Percentiles rank a stretch among this genome's conserved stretches.
These are phyloP conservation scores for Pythium aquatile DNA, from an alignment of 352 stramenopile species.

Conservation along the genomic window DNA sequence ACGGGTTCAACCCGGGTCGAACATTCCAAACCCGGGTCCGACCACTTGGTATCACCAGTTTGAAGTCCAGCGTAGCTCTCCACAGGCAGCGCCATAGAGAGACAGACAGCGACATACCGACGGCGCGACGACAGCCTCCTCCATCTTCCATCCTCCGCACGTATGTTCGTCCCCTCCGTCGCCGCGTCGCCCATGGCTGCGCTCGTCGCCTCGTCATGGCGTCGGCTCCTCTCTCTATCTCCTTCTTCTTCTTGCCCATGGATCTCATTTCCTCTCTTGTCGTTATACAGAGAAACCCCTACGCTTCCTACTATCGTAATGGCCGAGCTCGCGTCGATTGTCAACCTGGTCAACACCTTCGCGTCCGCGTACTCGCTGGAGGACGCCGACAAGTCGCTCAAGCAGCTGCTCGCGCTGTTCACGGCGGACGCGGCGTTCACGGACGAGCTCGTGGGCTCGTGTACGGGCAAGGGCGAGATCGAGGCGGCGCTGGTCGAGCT, in stretches of 20 bases:
- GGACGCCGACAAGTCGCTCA: conserved; percentile 64
- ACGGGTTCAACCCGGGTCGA: background rate
- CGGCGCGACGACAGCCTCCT: background rate
- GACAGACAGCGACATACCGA: background rate
- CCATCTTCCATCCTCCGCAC: background rate
- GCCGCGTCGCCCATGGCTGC: background rate
- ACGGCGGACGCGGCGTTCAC: conserved; percentile 67
- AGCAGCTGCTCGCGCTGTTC: conserved; percentile 71
- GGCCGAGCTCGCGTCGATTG: conserved; percentile 69
- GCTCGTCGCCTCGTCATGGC: conserved; percentile 9
- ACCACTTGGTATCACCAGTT: background rate
- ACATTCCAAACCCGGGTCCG: background rate
- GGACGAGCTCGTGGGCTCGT: conserved; percentile 72
- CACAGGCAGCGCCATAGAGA: conserved; percentile 4
- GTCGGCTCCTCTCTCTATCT: background rate
- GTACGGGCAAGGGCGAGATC: conserved; percentile 65
- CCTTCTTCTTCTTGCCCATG: background rate
- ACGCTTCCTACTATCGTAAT: conserved; percentile 28
- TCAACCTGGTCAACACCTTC: conserved; percentile 86
- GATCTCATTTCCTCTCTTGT: conserved; percentile 20
- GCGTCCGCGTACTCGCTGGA: conserved; percentile 77
- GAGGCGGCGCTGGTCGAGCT: conserved; percentile 69
- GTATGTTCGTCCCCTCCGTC: background rate
- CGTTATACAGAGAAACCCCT: background rate
- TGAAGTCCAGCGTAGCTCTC: conserved; percentile 3